phyloP scores from a whole-genome alignment of 768 basidiomycete genomes.

The Hortiboletus flavorubellus region DNA sequence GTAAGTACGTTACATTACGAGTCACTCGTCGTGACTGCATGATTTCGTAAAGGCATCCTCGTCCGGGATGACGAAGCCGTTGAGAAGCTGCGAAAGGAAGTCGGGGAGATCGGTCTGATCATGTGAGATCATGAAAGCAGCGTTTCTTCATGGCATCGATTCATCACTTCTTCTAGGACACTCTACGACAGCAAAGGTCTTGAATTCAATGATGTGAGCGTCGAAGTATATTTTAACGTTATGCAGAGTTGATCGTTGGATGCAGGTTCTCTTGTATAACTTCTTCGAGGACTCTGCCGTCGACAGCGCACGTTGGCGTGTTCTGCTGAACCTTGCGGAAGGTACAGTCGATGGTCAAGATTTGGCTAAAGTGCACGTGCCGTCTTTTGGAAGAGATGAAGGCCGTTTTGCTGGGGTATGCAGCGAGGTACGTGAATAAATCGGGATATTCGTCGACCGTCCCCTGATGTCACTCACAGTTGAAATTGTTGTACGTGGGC shows the following conservation, averaged over 20 bases:
- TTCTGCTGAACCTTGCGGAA: slow-evolving; percentile 45
- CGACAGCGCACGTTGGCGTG: slow-evolving; percentile 54
- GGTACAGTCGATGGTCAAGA: slow-evolving; percentile 14
- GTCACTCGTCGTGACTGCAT: not conserved
- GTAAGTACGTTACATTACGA: slow-evolving; percentile 33
- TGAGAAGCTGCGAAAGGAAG: slow-evolving; percentile 43
- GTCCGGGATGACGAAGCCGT: slow-evolving; percentile 59
- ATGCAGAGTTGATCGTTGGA: not conserved
- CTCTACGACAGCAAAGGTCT: slow-evolving; percentile 34
- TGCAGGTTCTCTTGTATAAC: slow-evolving; percentile 67
- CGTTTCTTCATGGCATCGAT: not conserved
- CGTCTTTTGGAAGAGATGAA: slow-evolving; percentile 44
- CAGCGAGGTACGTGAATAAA: slow-evolving; percentile 33
- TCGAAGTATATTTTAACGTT: not conserved
- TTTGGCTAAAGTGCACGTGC: slow-evolving; percentile 29
- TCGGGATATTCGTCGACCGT: no score
- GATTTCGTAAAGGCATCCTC: slow-evolving; percentile 49
- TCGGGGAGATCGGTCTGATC: slow-evolving; percentile 58
- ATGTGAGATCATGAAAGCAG: slow-evolving; percentile 38
- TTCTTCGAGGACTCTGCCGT: slow-evolving; percentile 67
- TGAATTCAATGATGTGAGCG: slow-evolving; percentile 21
- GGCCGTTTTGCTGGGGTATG: slow-evolving; percentile 53
- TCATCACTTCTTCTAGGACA: slow-evolving; percentile 19
- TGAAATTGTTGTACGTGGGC: no score
- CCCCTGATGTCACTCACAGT: no score